Percentiles rank a stretch among this genome's conserved stretches.
phyloP scores from a whole-genome alignment of 1,284 basidiomycete genomes.

The Pisolithus thermaeus region DNA sequence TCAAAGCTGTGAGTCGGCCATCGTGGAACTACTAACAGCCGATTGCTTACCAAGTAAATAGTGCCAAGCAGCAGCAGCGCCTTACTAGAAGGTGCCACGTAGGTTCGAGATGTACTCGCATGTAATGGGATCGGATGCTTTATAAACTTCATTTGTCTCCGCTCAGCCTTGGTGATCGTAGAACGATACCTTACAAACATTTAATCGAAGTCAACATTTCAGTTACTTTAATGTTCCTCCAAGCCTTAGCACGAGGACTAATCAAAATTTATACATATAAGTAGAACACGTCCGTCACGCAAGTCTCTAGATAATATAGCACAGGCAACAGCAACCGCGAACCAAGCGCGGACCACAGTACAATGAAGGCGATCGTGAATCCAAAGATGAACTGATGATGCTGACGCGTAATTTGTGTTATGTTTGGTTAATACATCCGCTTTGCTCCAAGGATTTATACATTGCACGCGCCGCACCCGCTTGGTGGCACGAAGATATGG shows the following conservation, averaged over 20 bases:
- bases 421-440: background rate
- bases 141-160: background rate
- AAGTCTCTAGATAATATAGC: background rate
- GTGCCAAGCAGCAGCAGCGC: slow-evolving; percentile 75
- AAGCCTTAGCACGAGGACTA: background rate
- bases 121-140: background rate
- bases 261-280: background rate
- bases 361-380: no score
- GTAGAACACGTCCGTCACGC: background rate
- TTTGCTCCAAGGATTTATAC: background rate
- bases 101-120: background rate
- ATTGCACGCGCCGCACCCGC: background rate
- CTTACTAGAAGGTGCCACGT: slow-evolving; percentile 38
- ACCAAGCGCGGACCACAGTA: background rate
- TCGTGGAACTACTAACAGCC: background rate
- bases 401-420: background rate
- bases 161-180: no score
- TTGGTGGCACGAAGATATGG: background rate
- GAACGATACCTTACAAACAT: no score
- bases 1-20: slow-evolving; percentile 62
- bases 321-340: background rate
- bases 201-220: no score
- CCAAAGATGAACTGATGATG: no score
- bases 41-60: slow-evolving; percentile 24
- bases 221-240: no score